Conservation (phyloP, 768 basidiomycete genomes). For the Suillus americanus region DNA sequence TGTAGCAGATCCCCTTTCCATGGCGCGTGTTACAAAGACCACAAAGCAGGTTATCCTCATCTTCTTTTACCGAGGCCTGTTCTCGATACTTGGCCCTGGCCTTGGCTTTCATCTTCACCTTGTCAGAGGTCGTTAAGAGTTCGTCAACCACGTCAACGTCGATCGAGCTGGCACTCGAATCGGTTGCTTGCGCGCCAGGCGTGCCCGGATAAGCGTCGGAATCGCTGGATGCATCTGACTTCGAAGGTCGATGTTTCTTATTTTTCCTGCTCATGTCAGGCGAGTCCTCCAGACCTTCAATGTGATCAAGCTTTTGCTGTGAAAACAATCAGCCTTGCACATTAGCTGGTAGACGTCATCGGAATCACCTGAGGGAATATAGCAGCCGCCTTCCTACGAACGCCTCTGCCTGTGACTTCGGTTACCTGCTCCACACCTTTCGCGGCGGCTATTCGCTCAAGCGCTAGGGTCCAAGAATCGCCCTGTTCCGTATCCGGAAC, state of each 20-base stretch:
- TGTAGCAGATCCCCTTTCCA: slow-evolving; percentile 50
- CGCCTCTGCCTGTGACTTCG: slow-evolving; percentile 70
- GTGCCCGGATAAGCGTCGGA: slow-evolving; percentile 39
- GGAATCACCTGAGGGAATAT: slow-evolving; percentile 38
- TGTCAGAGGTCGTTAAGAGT: background rate
- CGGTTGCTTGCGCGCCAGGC: slow-evolving; percentile 20
- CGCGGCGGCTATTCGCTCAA: slow-evolving; percentile 48
- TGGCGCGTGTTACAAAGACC: slow-evolving; percentile 63
- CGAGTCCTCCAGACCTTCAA: slow-evolving; percentile 35
- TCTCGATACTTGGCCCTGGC: slow-evolving; percentile 2
- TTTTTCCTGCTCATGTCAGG: slow-evolving; percentile 38
- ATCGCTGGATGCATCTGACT: slow-evolving; percentile 35
- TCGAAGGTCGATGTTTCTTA: slow-evolving; percentile 33
- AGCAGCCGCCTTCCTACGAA: slow-evolving; percentile 66
- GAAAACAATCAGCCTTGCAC: slow-evolving; percentile 6
- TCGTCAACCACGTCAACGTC: slow-evolving; percentile 10
- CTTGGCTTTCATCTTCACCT: slow-evolving; percentile 8
- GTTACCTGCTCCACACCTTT: slow-evolving; percentile 43
- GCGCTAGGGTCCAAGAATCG: slow-evolving; percentile 82
- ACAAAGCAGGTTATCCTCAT: slow-evolving; percentile 37
- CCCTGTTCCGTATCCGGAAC: slow-evolving; percentile 46
- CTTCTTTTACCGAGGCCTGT: slow-evolving; percentile 5
- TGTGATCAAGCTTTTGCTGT: slow-evolving; percentile 32
- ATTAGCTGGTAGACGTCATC: background rate
- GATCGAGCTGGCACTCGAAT: slow-evolving; percentile 27